These are phyloP conservation scores for Fusarium sp. DNA, from an alignment of 2,329 filamentous ascomycete genomes.

Conservation along the genomic window DNA sequence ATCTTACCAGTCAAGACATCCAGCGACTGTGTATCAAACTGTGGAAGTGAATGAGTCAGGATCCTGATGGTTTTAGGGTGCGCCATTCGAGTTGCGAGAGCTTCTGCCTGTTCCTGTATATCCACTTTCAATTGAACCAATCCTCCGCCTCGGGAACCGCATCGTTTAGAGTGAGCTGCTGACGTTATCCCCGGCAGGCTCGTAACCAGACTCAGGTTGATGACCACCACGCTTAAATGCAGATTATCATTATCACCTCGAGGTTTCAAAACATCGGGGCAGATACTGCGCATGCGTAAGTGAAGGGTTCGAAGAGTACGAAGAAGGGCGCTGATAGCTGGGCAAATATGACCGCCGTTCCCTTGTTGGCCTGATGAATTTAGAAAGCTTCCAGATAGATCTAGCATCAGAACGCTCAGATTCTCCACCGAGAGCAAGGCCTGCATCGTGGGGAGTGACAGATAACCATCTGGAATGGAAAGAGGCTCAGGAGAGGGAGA, in stretches of 20 bases:
- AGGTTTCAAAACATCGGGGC: not conserved
- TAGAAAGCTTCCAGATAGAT: not conserved
- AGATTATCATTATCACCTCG: not conserved
- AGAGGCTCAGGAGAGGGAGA: not conserved
- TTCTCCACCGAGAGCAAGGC: not conserved
- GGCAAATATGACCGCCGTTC: not conserved
- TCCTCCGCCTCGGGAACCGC: not conserved
- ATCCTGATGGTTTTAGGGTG: not conserved
- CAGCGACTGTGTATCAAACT: not conserved
- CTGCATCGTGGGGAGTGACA: not conserved
- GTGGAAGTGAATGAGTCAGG: fast-evolving
- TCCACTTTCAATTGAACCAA: not conserved
- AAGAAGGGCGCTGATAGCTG: not conserved
- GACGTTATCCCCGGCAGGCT: not conserved
- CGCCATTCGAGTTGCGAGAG: not conserved
- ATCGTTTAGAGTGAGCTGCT: not conserved
- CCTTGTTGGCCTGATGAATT: not conserved
- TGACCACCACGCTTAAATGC: not conserved
- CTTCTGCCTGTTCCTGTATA: not conserved
- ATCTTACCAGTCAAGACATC: not conserved
- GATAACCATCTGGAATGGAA: not conserved
- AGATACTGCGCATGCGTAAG: not conserved
- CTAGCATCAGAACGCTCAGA: not conserved
- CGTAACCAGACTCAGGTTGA: not conserved
- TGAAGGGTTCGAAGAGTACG: not conserved